A percentile compares a stretch with the other conserved stretches of the same genome.
phyloP scores from a whole-genome alignment of 2,329 filamentous ascomycete genomes.

The Neonectria faginata region DNA sequence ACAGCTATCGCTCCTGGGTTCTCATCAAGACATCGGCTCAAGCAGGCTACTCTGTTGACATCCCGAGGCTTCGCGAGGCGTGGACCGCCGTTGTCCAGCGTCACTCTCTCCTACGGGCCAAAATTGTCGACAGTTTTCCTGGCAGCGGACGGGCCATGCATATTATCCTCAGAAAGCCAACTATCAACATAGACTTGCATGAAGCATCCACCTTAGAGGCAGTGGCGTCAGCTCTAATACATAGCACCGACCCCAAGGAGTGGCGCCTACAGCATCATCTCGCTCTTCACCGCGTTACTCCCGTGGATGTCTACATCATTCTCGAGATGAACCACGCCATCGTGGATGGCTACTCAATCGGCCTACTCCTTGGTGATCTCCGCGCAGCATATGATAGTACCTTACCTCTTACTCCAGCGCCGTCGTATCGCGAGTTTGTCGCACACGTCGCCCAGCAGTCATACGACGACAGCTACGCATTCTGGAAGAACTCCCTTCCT shows the following conservation, averaged over 20 bases:
- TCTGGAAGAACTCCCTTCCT: not conserved
- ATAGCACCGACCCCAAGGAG: not conserved
- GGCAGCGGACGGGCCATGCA: slow-evolving; percentile 12
- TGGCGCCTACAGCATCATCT: slow-evolving; percentile 18
- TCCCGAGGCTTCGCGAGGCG: slow-evolving; percentile 15
- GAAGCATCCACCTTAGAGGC: not conserved
- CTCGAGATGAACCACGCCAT: slow-evolving; percentile 21
- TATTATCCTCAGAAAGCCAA: slow-evolving; percentile 11
- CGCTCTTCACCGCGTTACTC: slow-evolving; percentile 5
- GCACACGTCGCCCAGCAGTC: not conserved
- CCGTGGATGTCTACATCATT: slow-evolving; percentile 18
- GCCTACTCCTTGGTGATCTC: slow-evolving; percentile 13
- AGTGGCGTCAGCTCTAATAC: too few relatives aligned
- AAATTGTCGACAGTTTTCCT: slow-evolving; percentile 20
- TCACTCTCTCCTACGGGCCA: slow-evolving; percentile 19
- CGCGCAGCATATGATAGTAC: not conserved
- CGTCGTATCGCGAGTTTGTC: slow-evolving; percentile 11
- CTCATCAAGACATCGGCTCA: slow-evolving; percentile 1
- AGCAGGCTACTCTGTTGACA: not conserved
- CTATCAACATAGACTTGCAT: slow-evolving; percentile 9
- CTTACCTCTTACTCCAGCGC: not conserved
- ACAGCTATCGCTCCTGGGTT: slow-evolving; percentile 23
- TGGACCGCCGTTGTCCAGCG: slow-evolving; percentile 24
- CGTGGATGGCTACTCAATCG: slow-evolving; percentile 16
- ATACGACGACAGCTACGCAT: not conserved